Percentiles rank a stretch among this genome's conserved stretches.
Evolutionary conservation across 805 yeast species (phyloP).

Genomic region (Scheffersomyces ergatensis): DNA sequence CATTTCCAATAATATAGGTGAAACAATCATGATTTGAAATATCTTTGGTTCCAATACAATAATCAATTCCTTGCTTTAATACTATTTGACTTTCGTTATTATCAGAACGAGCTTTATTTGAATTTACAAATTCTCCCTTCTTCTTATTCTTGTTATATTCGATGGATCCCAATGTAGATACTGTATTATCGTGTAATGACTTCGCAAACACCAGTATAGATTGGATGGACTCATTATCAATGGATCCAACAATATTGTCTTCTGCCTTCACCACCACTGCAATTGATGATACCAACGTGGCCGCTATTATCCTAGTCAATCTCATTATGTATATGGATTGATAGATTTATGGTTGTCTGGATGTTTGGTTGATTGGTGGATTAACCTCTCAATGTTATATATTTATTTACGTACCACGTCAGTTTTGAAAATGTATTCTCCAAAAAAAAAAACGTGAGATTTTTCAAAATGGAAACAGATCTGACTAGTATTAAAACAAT

Average conservation of each 20-base stretch:
- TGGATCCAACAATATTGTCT: too few species aligned
- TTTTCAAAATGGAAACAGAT: too few species aligned
- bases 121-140: not conserved
- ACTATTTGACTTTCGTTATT: not conserved
- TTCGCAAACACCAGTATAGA: constrained; percentile 3
- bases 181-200: constrained; percentile 2
- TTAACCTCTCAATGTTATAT: too few species aligned
- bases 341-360: too few species aligned
- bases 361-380: too few species aligned
- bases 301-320: not conserved
- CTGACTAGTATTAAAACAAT: too few species aligned
- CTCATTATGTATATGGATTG: not conserved
- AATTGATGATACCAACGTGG: not conserved
- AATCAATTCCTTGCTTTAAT: constrained; percentile 3
- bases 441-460: too few species aligned
- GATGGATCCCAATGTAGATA: constrained; percentile 5
- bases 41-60: constrained; percentile 27
- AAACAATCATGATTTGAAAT: constrained; percentile 30
- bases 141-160: not conserved
- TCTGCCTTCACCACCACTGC: not conserved
- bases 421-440: too few species aligned
- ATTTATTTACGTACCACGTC: too few species aligned
- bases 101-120: too few species aligned
- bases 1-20: constrained; percentile 6
- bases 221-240: not conserved